phyloP scores from a whole-genome alignment of 2,329 filamentous ascomycete genomes.

The Cercospora nicotianae region DNA sequence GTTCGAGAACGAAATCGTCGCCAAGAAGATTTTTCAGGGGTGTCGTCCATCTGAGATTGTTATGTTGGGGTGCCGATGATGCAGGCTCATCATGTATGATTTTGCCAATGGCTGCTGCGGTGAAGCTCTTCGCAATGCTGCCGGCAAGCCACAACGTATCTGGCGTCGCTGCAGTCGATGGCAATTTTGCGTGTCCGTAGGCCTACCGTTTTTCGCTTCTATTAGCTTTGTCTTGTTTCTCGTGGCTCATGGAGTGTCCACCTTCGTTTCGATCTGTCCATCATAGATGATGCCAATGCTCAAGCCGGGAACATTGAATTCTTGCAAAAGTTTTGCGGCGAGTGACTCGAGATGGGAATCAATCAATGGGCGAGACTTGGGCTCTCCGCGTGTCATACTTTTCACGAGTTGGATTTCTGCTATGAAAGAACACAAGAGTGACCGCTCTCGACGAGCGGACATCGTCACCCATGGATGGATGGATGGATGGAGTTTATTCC shows the following conservation, averaged over 20 bases:
- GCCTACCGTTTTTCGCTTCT: background rate
- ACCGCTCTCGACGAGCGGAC: background rate
- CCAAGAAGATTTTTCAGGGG: background rate
- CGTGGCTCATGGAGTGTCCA: background rate
- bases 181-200: conserved; percentile 17
- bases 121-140: conserved; percentile 33
- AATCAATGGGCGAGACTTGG: background rate
- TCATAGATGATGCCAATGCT: background rate
- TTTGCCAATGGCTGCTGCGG: conserved; percentile 5
- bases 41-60: background rate
- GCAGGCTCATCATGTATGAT: background rate
- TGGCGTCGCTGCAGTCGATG: conserved; percentile 21
- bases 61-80: background rate
- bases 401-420: background rate
- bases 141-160: conserved; percentile 30
- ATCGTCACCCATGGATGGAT: too few species aligned
- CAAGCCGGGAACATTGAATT: background rate
- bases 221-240: background rate
- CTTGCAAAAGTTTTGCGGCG: background rate
- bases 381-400: background rate
- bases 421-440: background rate
- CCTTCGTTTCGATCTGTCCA: background rate
- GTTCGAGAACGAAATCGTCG: conserved; percentile 21
- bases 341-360: background rate
- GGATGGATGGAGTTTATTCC: too few species aligned